phyloP scores from a whole-genome alignment of 2,329 filamentous ascomycete species.

The Penicillium sp. region DNA sequence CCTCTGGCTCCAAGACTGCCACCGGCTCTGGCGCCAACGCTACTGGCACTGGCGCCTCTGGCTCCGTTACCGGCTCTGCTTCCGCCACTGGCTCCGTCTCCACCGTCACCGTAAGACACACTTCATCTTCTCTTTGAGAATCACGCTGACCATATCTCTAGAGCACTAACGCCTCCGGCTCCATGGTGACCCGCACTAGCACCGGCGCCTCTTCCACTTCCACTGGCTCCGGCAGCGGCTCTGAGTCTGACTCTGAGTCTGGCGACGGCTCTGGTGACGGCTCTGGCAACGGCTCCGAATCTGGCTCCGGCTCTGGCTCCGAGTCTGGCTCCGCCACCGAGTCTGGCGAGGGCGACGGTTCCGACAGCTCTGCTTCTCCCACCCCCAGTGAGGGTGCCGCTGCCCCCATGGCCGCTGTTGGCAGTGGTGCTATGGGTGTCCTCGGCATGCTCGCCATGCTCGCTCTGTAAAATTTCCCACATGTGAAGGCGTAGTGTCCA shows the following conservation, averaged over 20 bases:
- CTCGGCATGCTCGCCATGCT: conserved; percentile 45
- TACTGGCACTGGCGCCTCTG: not conserved
- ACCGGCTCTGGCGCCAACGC: not conserved
- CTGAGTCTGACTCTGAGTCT: conserved; percentile 20
- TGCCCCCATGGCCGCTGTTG: conserved; percentile 30
- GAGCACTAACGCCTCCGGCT: not conserved
- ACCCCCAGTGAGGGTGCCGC: conserved; percentile 22
- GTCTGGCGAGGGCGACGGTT: conserved; percentile 19
- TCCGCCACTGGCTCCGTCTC: conserved; percentile 11
- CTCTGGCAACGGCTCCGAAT: conserved; percentile 15
- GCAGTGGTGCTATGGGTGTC: conserved; percentile 36
- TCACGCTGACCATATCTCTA: not conserved
- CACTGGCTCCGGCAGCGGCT: conserved; percentile 7
- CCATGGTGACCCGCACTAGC: not conserved
- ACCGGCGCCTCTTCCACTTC: conserved; percentile 1
- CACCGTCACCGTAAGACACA: not conserved
- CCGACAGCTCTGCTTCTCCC: conserved; percentile 16
- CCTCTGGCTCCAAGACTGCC: not conserved
- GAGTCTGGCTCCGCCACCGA: conserved; percentile 22
- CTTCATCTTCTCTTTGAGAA: not conserved
- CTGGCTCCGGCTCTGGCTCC: conserved; percentile 13
- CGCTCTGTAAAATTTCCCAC: conserved; percentile 33
- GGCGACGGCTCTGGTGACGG: conserved; percentile 4
- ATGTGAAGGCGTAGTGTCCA: not conserved
- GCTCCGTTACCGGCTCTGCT: conserved; percentile 7